Percentiles rank a stretch among this genome's conserved stretches.
Conservation (phyloP, 805 yeast genomes). For the Candida broadrunensis region DNA sequence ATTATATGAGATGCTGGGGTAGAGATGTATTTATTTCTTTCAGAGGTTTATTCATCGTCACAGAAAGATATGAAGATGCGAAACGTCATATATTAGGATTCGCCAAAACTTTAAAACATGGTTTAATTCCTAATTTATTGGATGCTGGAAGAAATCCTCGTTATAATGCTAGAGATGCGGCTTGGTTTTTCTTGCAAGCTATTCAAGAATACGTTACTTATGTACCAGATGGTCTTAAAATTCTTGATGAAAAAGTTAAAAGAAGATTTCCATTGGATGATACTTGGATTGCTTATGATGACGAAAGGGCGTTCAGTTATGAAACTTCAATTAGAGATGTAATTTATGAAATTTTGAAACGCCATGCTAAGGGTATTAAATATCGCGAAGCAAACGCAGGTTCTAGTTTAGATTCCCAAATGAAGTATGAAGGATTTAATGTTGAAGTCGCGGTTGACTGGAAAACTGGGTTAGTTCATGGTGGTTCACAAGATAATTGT, state of each 20-base stretch:
- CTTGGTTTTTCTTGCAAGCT: slow-evolving; percentile 90
- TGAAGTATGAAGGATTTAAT: slow-evolving; percentile 90
- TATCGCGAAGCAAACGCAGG: slow-evolving; percentile 97
- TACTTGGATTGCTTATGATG: slow-evolving; percentile 64
- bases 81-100: slow-evolving; percentile 77
- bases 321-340: slow-evolving; percentile 71
- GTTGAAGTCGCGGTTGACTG: slow-evolving; percentile 81
- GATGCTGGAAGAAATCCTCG: slow-evolving; percentile 95
- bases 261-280: slow-evolving; percentile 92
- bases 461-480: slow-evolving; percentile 82
- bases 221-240: slow-evolving; percentile 66
- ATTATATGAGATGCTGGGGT: slow-evolving; percentile 98
- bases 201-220: slow-evolving; percentile 73
- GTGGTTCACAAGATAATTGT: slow-evolving; percentile 90
- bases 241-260: slow-evolving; percentile 68
- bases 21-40: slow-evolving; percentile 89
- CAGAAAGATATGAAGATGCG: slow-evolving; percentile 80
- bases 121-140: slow-evolving; percentile 86
- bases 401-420: slow-evolving; percentile 78
- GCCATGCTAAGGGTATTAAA: slow-evolving; percentile 86
- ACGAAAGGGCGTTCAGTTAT: slow-evolving; percentile 71
- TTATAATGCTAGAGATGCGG: slow-evolving; percentile 95
- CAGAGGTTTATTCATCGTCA: slow-evolving; percentile 74
- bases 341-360: slow-evolving; percentile 73
- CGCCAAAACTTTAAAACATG: slow-evolving; percentile 91